Percentiles rank a stretch among this genome's conserved stretches.
Evolutionary conservation across 257 asterid genomes (phyloP).

Genomic region (Haberlea rhodopensis): DNA sequence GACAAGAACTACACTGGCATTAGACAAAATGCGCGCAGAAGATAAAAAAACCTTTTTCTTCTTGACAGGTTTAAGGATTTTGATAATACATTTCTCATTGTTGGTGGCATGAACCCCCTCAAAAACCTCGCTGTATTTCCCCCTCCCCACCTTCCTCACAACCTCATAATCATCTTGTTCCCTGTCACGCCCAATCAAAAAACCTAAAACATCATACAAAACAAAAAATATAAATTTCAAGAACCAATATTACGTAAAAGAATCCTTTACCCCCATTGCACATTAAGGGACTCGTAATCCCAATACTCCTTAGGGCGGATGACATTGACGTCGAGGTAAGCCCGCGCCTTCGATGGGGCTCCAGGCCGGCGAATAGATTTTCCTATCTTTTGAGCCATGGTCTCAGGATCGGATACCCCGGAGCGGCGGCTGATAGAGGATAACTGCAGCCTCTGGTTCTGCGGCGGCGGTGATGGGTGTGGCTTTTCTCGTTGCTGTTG

Average conservation of each 20-base stretch:
- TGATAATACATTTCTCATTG: constrained; percentile 80
- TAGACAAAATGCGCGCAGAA: constrained; percentile 2
- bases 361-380: constrained; percentile 87
- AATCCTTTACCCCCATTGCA: constrained; percentile 90
- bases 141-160: constrained; percentile 94
- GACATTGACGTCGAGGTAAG: constrained; percentile 74
- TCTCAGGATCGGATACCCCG: constrained; percentile 34
- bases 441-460: constrained; percentile 27
- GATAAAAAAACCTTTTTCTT: constrained; percentile 68
- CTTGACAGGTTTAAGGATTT: constrained; percentile 93
- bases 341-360: constrained; percentile 80
- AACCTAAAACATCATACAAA: constrained; percentile 14
- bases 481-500: constrained; percentile 2
- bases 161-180: constrained; percentile 96
- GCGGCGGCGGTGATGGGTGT: constrained; percentile 21
- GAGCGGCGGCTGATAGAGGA: constrained; percentile 34
- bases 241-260: background rate
- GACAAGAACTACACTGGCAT: background rate
- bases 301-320: constrained; percentile 87
- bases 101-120: constrained; percentile 77
- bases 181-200: constrained; percentile 46
- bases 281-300: constrained; percentile 87
- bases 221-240: background rate
- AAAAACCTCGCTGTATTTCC: constrained; percentile 93
- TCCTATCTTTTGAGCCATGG: constrained; percentile 88